Base-by-base conservation (phyloP, 257 asterid genomes). In the Leptodermis oblonga region DNA sequence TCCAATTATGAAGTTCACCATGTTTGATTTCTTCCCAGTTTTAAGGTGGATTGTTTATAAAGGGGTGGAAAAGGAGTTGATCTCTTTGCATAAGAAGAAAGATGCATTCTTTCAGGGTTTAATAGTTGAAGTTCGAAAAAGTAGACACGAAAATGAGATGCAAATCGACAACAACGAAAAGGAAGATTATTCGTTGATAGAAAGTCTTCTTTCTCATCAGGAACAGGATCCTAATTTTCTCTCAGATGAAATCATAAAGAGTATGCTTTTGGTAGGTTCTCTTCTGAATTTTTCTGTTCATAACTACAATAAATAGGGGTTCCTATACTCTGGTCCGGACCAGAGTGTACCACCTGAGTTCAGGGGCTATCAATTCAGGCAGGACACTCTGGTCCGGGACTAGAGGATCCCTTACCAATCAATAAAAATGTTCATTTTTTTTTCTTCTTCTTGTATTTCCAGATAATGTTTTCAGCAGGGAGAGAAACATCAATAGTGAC, bases 391-490 rank as follows among this genome's bases (percentile, higher is more conserved):
- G n/a, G n/a, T n/a, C n/a, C n/a, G n/a, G n/a, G n/a, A n/a, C n/a
- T n/a, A n/a, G n/a, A n/a, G n/a, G n/a, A n/a, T n/a, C n/a, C n/a
- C n/a, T n/a, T n/a, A n/a, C n/a, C n/a, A n/a, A n/a, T n/a, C n/a
- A n/a, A n/a, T n/a, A n/a, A n/a, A n/a, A n/a, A n/a, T n/a, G n/a
- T n/a, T n/a, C n/a, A n/a, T n/a, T n/a, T n/a, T n/a, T n/a, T n/a
- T n/a, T n/a, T n/a, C n/a, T n/a, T n/a, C n/a, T n/a, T n/a, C n/a
- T n/a, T n/a, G n/a, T n/a, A n/a, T n/a, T n/a, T n/a, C n/a, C 61
- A 88, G 90, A 23, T 72, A 28, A 73, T 86, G 84, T 65, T 84
- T 13, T 45, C 79, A 22, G 90, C 88, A 7, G 95, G 92, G 54
- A 79, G 83, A 12, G 90, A 82, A 56, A 88, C 92, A 7, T 70